phyloP scores from a whole-genome alignment of 306 rosid genomes.

The Erythrophleum fordii region DNA sequence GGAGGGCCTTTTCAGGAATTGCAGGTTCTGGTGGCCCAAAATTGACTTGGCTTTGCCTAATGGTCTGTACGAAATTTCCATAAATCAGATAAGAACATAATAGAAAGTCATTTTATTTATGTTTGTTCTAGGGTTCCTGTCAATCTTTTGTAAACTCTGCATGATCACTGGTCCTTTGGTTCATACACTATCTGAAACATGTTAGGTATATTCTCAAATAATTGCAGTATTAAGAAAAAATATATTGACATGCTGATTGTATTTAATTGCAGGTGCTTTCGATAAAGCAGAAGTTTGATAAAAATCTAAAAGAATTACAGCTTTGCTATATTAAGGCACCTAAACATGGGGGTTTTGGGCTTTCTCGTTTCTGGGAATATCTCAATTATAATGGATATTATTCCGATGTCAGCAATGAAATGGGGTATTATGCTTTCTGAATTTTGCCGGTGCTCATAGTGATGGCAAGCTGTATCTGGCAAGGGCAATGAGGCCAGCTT shows the following conservation, averaged over 20 bases:
- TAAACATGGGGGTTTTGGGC: constrained; percentile 65
- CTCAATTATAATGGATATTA: constrained; percentile 77
- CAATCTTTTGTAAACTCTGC: neutral
- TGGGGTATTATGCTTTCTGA: constrained; percentile 44
- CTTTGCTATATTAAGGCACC: constrained; percentile 68
- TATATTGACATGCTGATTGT: constrained; percentile 27
- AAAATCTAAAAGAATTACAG: constrained; percentile 73
- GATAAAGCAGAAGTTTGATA: constrained; percentile 71
- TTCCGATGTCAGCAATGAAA: constrained; percentile 52
- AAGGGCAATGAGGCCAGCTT: constrained; percentile 13
- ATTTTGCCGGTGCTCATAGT: constrained; percentile 15
- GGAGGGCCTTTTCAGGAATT: constrained; percentile 15
- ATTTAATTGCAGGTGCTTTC: constrained; percentile 68
- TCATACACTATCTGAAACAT: constrained; percentile 3
- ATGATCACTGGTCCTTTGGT: neutral
- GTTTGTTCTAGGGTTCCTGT: neutral
- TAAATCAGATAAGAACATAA: constrained; percentile 6
- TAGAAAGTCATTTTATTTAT: constrained; percentile 2
- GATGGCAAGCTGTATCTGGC: constrained; percentile 6
- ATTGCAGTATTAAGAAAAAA: neutral
- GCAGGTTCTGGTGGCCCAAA: constrained; percentile 27
- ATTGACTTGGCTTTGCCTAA: constrained; percentile 14
- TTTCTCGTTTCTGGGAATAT: constrained; percentile 81
- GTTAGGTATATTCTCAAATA: constrained; percentile 7
- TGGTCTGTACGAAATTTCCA: constrained; percentile 23